These are phyloP conservation scores for Penicillium nucicola DNA, from an alignment of 495 filamentous ascomycete species.

Conservation along the genomic window DNA sequence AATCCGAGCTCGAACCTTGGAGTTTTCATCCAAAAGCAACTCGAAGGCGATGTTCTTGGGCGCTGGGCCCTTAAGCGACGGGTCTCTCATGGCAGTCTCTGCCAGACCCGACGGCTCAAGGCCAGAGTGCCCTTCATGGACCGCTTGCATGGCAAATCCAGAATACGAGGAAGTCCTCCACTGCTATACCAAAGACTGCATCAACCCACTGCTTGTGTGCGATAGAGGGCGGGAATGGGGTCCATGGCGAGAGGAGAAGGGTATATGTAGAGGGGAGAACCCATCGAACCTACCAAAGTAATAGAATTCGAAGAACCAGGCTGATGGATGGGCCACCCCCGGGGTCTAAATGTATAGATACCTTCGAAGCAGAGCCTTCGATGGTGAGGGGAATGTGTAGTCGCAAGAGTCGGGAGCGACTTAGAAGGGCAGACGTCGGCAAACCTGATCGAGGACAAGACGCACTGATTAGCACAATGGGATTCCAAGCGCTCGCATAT, in stretches of 20 bases:
- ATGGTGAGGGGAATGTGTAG: conserved; percentile 37
- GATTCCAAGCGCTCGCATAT: conserved; percentile 10
- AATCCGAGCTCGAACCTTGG: conserved; percentile 71
- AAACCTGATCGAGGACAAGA: conserved; percentile 21
- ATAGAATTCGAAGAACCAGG: conserved; percentile 23
- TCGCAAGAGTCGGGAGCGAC: conserved; percentile 44
- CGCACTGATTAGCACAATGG: conserved; percentile 30
- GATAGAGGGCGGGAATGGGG: conserved; percentile 26
- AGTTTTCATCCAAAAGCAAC: conserved; percentile 70
- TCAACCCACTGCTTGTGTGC: conserved; percentile 40
- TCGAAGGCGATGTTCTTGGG: conserved; percentile 85
- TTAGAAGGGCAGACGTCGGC: conserved; percentile 27
- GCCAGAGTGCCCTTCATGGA: conserved; percentile 38
- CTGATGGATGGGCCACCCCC: conserved; percentile 37
- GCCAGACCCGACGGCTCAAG: conserved; percentile 34
- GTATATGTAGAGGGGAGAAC: conserved; percentile 26
- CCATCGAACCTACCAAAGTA: conserved; percentile 46
- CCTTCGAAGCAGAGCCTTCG: conserved; percentile 33
- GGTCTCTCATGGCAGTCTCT: conserved; percentile 28
- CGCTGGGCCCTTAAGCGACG: conserved; percentile 51
- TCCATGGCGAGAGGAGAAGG: conserved; percentile 25
- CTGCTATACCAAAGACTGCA: conserved; percentile 38
- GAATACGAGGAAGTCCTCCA: conserved; percentile 22
- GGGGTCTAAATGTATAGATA: conserved; percentile 30
- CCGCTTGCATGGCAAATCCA: conserved; percentile 39